These are phyloP conservation scores for Colletotrichum magnum DNA, from an alignment of 2,329 filamentous ascomycete species.

Conservation along the genomic window DNA sequence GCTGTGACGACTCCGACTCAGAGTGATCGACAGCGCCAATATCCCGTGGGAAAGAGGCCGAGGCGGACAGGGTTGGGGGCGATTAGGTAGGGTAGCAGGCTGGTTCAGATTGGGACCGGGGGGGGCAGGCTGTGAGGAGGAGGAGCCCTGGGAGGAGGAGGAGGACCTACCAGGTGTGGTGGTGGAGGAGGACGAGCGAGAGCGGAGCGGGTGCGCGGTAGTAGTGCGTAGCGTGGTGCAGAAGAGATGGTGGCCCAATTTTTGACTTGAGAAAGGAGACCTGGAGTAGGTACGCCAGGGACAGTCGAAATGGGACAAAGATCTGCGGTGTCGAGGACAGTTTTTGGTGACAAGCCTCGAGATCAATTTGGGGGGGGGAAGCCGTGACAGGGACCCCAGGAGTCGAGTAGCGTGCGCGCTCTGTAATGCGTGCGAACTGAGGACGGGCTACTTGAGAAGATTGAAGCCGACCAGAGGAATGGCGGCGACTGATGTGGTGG, in stretches of 20 bases:
- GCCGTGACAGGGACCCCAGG: slow-evolving; percentile 35
- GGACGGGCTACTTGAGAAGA: neutral
- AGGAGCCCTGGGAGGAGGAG: slow-evolving; percentile 34
- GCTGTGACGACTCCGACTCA: slow-evolving; percentile 67
- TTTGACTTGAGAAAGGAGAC: slow-evolving; percentile 41
- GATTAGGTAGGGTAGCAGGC: slow-evolving; percentile 57
- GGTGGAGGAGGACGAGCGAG: slow-evolving; percentile 22
- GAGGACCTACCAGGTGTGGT: slow-evolving; percentile 12
- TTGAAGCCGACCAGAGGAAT: slow-evolving; percentile 9
- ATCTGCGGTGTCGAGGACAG: slow-evolving; percentile 35
- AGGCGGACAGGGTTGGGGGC: slow-evolving; percentile 60
- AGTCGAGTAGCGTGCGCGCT: slow-evolving; percentile 19
- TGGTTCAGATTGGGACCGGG: slow-evolving; percentile 48
- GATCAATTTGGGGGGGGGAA: slow-evolving; percentile 28
- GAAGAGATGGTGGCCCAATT: slow-evolving; percentile 38
- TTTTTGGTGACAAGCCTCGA: slow-evolving; percentile 39
- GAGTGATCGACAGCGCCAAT: slow-evolving; percentile 68
- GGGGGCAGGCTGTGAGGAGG: slow-evolving; percentile 54
- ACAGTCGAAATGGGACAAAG: slow-evolving; percentile 35
- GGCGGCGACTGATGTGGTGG: slow-evolving; percentile 15
- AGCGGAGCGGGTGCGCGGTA: slow-evolving; percentile 36
- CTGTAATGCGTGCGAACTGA: slow-evolving; percentile 25
- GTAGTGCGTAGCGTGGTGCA: slow-evolving; percentile 36
- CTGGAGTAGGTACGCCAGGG: slow-evolving; percentile 35
- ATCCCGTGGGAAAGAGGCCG: slow-evolving; percentile 64